A percentile compares a stretch with the other conserved stretches of the same genome.
phyloP scores from a whole-genome alignment of 1,284 basidiomycete genomes.

The Puccinia polysora region DNA sequence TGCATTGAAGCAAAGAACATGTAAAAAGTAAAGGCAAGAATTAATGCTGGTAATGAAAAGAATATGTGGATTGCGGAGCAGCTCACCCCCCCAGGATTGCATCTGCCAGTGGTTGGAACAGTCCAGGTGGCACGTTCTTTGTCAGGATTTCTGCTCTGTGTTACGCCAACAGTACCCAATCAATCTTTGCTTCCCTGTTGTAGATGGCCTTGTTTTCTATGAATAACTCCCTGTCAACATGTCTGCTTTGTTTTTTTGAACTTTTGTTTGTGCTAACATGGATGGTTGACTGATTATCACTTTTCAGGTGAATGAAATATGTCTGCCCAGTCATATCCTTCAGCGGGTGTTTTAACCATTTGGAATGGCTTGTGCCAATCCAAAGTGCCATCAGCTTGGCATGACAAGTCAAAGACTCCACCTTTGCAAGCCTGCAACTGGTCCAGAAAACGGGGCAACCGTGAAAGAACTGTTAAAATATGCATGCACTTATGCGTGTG shows the following conservation, averaged over 20 bases:
- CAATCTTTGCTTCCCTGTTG: not conserved
- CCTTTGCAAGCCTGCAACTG: not conserved
- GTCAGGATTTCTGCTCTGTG: constrained; percentile 10
- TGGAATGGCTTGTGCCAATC: not conserved
- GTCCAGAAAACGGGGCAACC: not conserved
- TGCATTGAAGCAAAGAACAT: no score
- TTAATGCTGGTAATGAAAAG: no score
- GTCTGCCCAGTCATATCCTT: not conserved
- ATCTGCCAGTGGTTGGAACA: no score
- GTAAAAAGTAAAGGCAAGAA: no score
- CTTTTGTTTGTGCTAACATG: not conserved
- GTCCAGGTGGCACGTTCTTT: constrained; percentile 7
- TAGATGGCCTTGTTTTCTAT: not conserved
- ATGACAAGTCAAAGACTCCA: not conserved
- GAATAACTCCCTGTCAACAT: constrained; percentile 7
- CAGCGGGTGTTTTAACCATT: not conserved
- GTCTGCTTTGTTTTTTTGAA: constrained; percentile 9
- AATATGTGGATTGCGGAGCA: no score
- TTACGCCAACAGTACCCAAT: not conserved
- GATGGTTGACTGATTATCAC: constrained; percentile 12
- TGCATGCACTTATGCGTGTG: no score
- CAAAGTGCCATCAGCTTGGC: constrained; percentile 2
- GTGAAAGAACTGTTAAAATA: no score
- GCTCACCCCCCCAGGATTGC: no score
- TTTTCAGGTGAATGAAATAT: not conserved